Evolutionary conservation across 768 basidiomycete species (phyloP).

Genomic region (Phanerochaete sordida): DNA sequence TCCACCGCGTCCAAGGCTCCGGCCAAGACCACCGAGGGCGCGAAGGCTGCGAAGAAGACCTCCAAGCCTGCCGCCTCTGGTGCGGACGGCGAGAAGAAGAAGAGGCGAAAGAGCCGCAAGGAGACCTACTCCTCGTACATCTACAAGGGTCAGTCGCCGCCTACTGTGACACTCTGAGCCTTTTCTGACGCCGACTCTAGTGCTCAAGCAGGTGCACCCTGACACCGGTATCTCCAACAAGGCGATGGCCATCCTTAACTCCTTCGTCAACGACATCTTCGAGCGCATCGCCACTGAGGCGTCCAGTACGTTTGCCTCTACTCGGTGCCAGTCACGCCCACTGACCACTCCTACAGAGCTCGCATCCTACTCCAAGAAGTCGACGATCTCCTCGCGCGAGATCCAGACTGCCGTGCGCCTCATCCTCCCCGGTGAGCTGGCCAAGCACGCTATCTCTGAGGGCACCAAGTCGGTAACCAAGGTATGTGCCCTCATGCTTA

Average conservation of each 20-base stretch:
- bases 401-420: slow-evolving; percentile 96
- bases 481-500: slow-evolving; percentile 21
- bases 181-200: slow-evolving; percentile 33
- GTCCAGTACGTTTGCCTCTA: slow-evolving; percentile 60
- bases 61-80: slow-evolving; percentile 48
- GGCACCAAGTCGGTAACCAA: slow-evolving; percentile 79
- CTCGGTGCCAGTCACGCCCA: background rate
- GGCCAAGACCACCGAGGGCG: slow-evolving; percentile 44
- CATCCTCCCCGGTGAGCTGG: slow-evolving; percentile 95
- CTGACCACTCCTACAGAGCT: slow-evolving; percentile 56
- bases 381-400: slow-evolving; percentile 97
- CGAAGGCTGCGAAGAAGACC: slow-evolving; percentile 59
- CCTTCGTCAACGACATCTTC: slow-evolving; percentile 92
- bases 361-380: slow-evolving; percentile 97
- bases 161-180: background rate
- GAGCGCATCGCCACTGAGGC: slow-evolving; percentile 90
- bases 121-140: slow-evolving; percentile 95
- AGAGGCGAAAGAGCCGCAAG: slow-evolving; percentile 84
- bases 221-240: slow-evolving; percentile 99
- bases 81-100: slow-evolving; percentile 67
- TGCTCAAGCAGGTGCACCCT: slow-evolving; percentile 96
- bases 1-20: slow-evolving; percentile 61
- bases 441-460: slow-evolving; percentile 98
- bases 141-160: slow-evolving; percentile 67
- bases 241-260: slow-evolving; percentile 89